These are phyloP conservation scores for Plasmodium yoelii DNA, from an alignment of 169 alveolate genomes.

Conservation along the genomic window DNA sequence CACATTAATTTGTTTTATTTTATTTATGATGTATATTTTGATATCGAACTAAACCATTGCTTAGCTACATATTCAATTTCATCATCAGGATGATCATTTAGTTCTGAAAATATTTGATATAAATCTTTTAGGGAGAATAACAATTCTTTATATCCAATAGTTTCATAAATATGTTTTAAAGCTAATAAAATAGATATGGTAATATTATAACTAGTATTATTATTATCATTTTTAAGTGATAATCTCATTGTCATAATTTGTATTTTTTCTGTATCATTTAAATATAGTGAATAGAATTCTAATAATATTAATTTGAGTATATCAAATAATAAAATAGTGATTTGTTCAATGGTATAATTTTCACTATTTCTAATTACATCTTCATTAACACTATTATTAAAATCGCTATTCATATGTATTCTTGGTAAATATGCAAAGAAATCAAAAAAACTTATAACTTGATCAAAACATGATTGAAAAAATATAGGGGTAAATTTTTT, in stretches of 20 bases:
- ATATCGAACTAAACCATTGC: slow-evolving; percentile 51
- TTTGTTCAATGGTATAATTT: slow-evolving; percentile 5
- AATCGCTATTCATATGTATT: slow-evolving; percentile 26
- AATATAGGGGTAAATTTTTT: slow-evolving; percentile 45
- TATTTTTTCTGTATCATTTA: slow-evolving; percentile 61
- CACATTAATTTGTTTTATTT: too few relatives aligned
- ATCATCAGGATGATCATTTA: slow-evolving; percentile 74
- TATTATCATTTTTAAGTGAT: slow-evolving; percentile 59
- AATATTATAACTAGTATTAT: slow-evolving; percentile 34
- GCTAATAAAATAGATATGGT: slow-evolving; percentile 42
- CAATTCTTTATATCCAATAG: slow-evolving; percentile 57
- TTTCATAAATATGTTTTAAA: slow-evolving; percentile 57
- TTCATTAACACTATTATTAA: slow-evolving; percentile 32
- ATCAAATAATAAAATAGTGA: slow-evolving; percentile 22
- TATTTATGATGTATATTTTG: slow-evolving; percentile 10
- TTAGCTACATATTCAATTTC: slow-evolving; percentile 53
- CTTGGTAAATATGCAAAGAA: slow-evolving; percentile 55
- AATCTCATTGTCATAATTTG: slow-evolving; percentile 74
- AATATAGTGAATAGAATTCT: slow-evolving; percentile 31
- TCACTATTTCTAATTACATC: slow-evolving; percentile 37
- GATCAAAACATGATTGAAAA: slow-evolving; percentile 49
- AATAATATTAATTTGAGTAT: slow-evolving; percentile 40
- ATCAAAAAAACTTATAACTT: slow-evolving; percentile 45
- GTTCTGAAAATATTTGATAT: slow-evolving; percentile 62
- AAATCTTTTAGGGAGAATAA: slow-evolving; percentile 46